Percentiles rank a stretch among this genome's conserved stretches.
These are phyloP conservation scores for Skeletonema grethae DNA, from an alignment of 108 stramenopile genomes.

Conservation along the genomic window DNA sequence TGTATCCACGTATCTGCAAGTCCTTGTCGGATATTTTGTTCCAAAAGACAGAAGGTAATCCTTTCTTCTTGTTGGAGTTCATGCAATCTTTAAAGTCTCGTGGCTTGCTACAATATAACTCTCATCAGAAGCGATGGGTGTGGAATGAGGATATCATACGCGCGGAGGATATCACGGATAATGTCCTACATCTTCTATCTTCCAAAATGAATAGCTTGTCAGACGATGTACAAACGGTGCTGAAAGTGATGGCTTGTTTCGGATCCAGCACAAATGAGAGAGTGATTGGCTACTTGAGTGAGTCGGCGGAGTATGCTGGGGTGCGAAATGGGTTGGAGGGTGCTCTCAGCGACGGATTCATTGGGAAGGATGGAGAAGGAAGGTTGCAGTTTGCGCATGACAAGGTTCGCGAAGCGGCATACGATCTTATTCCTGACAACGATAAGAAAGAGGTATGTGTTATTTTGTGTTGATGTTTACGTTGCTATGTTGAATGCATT, in stretches of 20 bases:
- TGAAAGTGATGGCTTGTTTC: slow-evolving; percentile 44
- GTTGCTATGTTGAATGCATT: too few species aligned
- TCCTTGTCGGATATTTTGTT: slow-evolving; percentile 25
- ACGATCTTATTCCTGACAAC: slow-evolving; percentile 38
- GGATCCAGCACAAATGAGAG: slow-evolving; percentile 23
- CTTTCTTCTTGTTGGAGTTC: slow-evolving; percentile 30
- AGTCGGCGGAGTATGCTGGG: neutral
- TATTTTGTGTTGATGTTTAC: neutral
- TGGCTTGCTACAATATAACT: slow-evolving; percentile 20
- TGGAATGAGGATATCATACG: too few species aligned
- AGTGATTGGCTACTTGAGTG: slow-evolving; percentile 8
- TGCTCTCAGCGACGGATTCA: slow-evolving; percentile 29
- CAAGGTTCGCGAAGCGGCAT: slow-evolving; percentile 60
- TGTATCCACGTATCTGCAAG: slow-evolving; percentile 30
- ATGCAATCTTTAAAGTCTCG: slow-evolving; percentile 21
- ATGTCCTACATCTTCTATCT: too few species aligned
- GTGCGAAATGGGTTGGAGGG: slow-evolving; percentile 9
- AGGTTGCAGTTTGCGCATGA: slow-evolving; percentile 47
- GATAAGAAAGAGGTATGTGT: slow-evolving; percentile 11
- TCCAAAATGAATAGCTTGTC: neutral
- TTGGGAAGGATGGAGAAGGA: slow-evolving; percentile 10
- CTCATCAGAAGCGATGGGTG: neutral
- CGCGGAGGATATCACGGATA: too few species aligned
- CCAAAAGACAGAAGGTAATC: slow-evolving; percentile 39
- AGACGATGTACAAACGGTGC: slow-evolving; percentile 9